phyloP scores from a whole-genome alignment of 768 basidiomycete species.

The Pilatotrama ljubarskyi region DNA sequence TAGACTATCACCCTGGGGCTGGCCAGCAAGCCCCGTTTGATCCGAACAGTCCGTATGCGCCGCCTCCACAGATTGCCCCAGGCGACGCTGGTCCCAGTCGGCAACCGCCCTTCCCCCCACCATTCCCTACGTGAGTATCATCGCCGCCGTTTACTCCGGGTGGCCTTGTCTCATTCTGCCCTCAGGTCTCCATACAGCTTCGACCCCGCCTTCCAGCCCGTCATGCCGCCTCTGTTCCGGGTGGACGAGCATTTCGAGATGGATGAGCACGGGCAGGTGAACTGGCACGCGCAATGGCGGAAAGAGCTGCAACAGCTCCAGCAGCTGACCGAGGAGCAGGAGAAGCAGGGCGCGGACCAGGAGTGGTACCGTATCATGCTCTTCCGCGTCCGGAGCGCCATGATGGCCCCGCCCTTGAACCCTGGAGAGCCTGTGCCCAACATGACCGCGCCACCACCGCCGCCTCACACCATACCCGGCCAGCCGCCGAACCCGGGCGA shows the following conservation, averaged over 20 bases:
- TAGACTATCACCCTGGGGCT: constrained; percentile 62
- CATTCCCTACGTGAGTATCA: constrained; percentile 50
- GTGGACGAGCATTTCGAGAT: constrained; percentile 67
- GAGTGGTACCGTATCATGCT: constrained; percentile 91
- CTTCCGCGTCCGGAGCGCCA: constrained; percentile 69
- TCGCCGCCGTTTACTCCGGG: not conserved
- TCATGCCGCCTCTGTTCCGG: constrained; percentile 64
- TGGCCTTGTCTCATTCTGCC: not conserved
- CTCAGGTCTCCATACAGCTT: constrained; percentile 46
- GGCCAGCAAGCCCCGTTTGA: constrained; percentile 46
- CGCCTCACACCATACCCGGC: constrained; percentile 24
- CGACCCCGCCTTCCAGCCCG: constrained; percentile 62
- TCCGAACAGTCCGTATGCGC: constrained; percentile 56
- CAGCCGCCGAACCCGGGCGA: constrained; percentile 27
- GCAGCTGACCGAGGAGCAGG: constrained; percentile 77
- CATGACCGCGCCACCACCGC: constrained; percentile 20
- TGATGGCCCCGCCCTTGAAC: constrained; percentile 50
- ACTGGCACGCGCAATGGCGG: constrained; percentile 78
- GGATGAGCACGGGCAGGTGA: constrained; percentile 77
- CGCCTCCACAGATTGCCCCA: constrained; percentile 51
- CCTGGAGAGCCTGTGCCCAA: constrained; percentile 20
- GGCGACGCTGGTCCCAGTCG: constrained; percentile 64
- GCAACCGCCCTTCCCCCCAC: constrained; percentile 58
- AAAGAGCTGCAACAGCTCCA: constrained; percentile 79
- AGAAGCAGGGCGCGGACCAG: constrained; percentile 75